Evolutionary conservation across 495 filamentous ascomycete genomes (phyloP).

Genomic region (Hypomontagnella monticulosa): DNA sequence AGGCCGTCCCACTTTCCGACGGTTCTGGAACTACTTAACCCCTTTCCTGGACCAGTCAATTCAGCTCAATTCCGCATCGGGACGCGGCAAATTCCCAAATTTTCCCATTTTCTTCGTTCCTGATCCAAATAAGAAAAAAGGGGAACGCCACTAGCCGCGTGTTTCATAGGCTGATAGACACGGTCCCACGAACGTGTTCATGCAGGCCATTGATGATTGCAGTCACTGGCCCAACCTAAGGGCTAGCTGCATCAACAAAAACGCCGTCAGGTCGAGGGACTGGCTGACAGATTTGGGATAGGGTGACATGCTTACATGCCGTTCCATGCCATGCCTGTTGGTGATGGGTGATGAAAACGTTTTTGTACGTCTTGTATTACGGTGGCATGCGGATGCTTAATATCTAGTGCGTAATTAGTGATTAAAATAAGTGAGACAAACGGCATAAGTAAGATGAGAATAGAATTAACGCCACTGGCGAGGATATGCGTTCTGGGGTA

Average conservation of each 20-base stretch:
- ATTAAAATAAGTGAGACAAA: constrained; percentile 13
- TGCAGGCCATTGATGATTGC: constrained; percentile 29
- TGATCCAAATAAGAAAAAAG: constrained; percentile 28
- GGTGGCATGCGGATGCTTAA: constrained; percentile 20
- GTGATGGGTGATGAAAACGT: constrained; percentile 7
- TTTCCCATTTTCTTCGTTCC: constrained; percentile 33
- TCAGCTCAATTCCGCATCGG: constrained; percentile 29
- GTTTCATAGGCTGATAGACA: constrained; percentile 27
- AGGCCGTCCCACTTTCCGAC: constrained; percentile 16
- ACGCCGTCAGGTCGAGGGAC: constrained; percentile 7
- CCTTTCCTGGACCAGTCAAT: constrained; percentile 33
- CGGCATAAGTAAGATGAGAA: constrained; percentile 12
- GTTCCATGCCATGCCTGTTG: constrained; percentile 13
- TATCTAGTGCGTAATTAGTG: constrained; percentile 6
- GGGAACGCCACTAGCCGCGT: constrained; percentile 6
- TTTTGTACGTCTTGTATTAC: constrained; percentile 18
- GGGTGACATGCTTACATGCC: neutral
- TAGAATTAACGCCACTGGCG: constrained; percentile 1
- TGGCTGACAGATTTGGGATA: constrained; percentile 3
- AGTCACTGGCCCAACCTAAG: constrained; percentile 19
- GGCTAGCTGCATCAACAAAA: constrained; percentile 38
- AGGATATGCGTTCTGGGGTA: constrained; percentile 4
- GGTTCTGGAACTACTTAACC: constrained; percentile 15
- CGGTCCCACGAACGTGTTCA: constrained; percentile 36
- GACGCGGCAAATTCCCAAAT: constrained; percentile 28